Conservation (phyloP, 164 flowering plant species). For the Sedum album region DNA sequence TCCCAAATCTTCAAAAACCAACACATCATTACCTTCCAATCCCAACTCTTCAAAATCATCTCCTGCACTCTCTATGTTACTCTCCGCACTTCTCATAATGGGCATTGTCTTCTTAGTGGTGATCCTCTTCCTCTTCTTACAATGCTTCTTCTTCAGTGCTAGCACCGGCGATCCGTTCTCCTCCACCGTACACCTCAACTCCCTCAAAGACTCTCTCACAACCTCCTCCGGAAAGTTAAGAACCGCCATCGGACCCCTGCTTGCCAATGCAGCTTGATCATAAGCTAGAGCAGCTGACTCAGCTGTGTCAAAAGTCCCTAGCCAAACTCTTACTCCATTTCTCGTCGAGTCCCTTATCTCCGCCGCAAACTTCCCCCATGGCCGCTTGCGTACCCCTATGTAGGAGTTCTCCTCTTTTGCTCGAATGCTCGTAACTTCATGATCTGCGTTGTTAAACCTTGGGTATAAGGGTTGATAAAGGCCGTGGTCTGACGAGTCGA, state of each 20-base stretch:
- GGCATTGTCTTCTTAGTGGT: neutral
- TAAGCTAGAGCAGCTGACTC: conserved; percentile 69
- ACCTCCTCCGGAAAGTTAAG: conserved; percentile 54
- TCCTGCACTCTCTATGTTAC: neutral
- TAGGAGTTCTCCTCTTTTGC: conserved; percentile 15
- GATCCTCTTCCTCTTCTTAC: conserved; percentile 23
- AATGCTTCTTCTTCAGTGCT: conserved; percentile 46
- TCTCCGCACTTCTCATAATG: neutral
- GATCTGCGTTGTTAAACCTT: neutral
- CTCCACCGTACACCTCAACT: conserved; percentile 12
- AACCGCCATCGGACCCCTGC: conserved; percentile 41
- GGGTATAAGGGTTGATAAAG: neutral
- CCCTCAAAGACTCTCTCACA: conserved; percentile 38
- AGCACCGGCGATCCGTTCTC: conserved; percentile 51
- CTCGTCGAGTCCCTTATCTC: conserved; percentile 61
- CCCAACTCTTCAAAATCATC: neutral
- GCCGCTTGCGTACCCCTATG: conserved; percentile 50
- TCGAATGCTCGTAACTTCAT: neutral
- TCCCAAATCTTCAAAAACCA: conserved; percentile 54
- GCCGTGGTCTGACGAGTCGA: neutral
- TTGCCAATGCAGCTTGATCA: conserved; percentile 59
- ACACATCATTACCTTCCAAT: conserved; percentile 11
- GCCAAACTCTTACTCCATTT: conserved; percentile 54
- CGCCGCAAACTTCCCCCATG: conserved; percentile 63
- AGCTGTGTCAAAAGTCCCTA: conserved; percentile 59